phyloP scores from a whole-genome alignment of 768 basidiomycete genomes.

The Suillus alpinus region DNA sequence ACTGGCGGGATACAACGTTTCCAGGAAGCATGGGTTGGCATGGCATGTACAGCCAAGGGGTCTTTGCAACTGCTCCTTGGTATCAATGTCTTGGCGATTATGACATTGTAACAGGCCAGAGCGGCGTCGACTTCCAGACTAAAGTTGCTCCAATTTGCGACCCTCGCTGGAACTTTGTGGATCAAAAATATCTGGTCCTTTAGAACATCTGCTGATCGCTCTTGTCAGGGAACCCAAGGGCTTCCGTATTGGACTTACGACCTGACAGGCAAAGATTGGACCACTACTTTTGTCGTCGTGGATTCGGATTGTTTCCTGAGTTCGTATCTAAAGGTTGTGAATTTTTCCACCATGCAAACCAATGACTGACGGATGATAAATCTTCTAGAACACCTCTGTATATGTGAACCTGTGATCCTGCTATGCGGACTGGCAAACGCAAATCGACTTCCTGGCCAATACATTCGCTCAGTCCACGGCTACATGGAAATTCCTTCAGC shows the following conservation, averaged over 20 bases:
- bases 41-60: background rate
- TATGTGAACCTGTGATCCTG: background rate
- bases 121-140: constrained; percentile 1
- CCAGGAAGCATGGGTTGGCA: background rate
- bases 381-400: background rate
- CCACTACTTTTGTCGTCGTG: background rate
- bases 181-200: background rate
- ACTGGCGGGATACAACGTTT: background rate
- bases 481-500: constrained; percentile 1
- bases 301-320: constrained; percentile 2
- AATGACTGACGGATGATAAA: background rate
- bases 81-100: constrained; percentile 1
- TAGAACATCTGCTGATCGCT: background rate
- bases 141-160: background rate
- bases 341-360: background rate
- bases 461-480: background rate
- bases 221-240: background rate
- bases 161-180: background rate
- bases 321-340: background rate
- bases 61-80: background rate
- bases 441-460: background rate
- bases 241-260: constrained; percentile 2
- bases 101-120: background rate
- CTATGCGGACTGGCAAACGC: background rate
- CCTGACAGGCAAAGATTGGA: background rate